phyloP scores from a whole-genome alignment of 2,329 filamentous ascomycete genomes.

The Trichoderma sp. region DNA sequence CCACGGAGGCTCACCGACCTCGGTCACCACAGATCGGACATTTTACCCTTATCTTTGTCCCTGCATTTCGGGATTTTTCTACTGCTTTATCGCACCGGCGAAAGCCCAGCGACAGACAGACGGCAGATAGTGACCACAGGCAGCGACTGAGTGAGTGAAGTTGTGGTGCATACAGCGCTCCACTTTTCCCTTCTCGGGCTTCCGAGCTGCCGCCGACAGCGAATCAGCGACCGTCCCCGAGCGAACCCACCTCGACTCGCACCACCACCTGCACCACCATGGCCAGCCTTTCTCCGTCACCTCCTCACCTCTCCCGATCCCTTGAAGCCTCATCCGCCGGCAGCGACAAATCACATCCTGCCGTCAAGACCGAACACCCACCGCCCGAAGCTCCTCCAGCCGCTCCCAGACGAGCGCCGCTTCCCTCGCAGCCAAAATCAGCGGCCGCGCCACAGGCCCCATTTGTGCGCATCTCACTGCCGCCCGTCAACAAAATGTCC shows the following conservation, averaged over 20 bases:
- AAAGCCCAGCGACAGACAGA: background rate
- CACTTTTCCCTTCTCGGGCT: constrained; percentile 35
- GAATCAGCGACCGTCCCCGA: constrained; percentile 18
- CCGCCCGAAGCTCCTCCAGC: constrained; percentile 22
- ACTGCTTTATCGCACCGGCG: background rate
- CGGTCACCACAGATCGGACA: background rate
- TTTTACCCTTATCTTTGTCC: background rate
- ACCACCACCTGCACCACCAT: constrained; percentile 28
- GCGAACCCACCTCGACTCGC: constrained; percentile 22
- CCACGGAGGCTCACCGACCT: background rate
- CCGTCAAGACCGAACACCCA: constrained; percentile 7
- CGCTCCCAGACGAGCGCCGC: constrained; percentile 37
- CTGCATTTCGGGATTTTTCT: background rate
- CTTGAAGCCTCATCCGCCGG: background rate
- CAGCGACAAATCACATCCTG: background rate
- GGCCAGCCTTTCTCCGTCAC: constrained; percentile 26
- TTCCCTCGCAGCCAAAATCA: constrained; percentile 38
- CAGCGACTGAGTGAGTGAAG: background rate
- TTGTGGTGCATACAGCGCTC: constrained; percentile 14
- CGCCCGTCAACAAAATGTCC: constrained; percentile 48
- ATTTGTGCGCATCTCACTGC: constrained; percentile 40
- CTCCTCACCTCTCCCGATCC: constrained; percentile 19
- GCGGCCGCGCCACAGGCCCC: constrained; percentile 36
- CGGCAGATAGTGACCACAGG: background rate
- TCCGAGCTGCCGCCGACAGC: constrained; percentile 33